phyloP scores from a whole-genome alignment of 345 rosid species.

The Rhizophora apiculata region DNA sequence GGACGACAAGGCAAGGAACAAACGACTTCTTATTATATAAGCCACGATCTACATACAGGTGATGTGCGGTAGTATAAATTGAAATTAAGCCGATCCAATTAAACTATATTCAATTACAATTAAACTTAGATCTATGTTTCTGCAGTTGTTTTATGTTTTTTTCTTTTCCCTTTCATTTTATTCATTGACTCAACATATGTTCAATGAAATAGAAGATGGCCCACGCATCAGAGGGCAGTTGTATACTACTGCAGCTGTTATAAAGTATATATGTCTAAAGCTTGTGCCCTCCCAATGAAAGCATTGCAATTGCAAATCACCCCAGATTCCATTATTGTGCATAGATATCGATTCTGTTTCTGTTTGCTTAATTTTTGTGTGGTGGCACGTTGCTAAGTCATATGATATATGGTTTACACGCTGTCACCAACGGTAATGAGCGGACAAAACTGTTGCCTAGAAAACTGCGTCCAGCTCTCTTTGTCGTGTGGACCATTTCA shows the following conservation, averaged over 20 bases:
- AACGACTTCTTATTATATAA: no score
- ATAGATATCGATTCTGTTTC: neutral
- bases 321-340: neutral
- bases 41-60: no score
- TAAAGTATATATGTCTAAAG: slow-evolving; percentile 1
- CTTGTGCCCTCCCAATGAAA: neutral
- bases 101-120: no score
- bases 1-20: no score
- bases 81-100: no score
- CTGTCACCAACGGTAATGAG: slow-evolving; percentile 17
- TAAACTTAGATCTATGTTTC: no score
- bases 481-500: slow-evolving; percentile 19
- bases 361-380: neutral
- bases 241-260: slow-evolving; percentile 8
- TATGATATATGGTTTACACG: slow-evolving; percentile 6
- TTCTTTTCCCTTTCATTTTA: neutral
- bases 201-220: neutral
- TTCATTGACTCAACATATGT: no score
- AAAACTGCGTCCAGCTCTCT: neutral
- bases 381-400: slow-evolving; percentile 10
- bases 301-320: neutral
- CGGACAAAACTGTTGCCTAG: neutral
- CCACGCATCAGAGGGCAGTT: neutral
- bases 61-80: no score
- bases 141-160: neutral